phyloP scores from a whole-genome alignment of 257 asterid genomes.

The Plantago elongata region DNA sequence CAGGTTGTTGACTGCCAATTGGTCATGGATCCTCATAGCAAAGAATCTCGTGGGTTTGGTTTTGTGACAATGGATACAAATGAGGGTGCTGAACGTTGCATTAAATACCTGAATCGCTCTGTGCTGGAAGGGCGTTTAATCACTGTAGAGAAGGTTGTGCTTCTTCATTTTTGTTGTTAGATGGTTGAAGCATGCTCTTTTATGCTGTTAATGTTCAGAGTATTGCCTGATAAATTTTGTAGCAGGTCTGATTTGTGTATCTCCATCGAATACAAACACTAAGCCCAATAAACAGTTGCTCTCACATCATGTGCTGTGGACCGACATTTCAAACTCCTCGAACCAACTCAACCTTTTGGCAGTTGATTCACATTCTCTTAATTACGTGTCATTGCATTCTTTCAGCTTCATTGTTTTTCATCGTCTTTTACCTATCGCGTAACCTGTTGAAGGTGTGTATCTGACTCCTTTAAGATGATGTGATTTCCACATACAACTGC shows the following conservation, averaged over 20 bases:
- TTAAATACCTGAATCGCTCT: conserved; percentile 3
- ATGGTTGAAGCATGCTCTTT: too few species aligned
- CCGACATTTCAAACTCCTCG: conserved; percentile 2
- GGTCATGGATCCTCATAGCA: background rate
- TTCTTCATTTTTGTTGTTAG: background rate
- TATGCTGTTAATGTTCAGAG: conserved; percentile 15
- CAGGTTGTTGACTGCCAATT: conserved; percentile 3
- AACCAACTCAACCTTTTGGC: background rate
- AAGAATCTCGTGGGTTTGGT: background rate
- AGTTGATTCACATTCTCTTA: background rate
- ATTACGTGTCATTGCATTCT: background rate
- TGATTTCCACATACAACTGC: too few species aligned
- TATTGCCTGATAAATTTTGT: conserved; percentile 35
- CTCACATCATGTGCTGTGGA: background rate
- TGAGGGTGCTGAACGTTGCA: conserved; percentile 7
- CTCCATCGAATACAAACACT: conserved; percentile 32
- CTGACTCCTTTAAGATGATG: background rate
- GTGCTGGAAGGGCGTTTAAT: conserved; percentile 3
- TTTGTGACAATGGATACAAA: conserved; percentile 1
- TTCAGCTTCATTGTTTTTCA: background rate
- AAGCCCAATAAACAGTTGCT: background rate
- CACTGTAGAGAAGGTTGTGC: background rate
- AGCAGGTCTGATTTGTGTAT: conserved; percentile 46
- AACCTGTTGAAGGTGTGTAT: background rate
- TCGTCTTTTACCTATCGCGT: background rate